phyloP scores from a whole-genome alignment of 148 eudicot genomes.

The Chenopodium suecicum region DNA sequence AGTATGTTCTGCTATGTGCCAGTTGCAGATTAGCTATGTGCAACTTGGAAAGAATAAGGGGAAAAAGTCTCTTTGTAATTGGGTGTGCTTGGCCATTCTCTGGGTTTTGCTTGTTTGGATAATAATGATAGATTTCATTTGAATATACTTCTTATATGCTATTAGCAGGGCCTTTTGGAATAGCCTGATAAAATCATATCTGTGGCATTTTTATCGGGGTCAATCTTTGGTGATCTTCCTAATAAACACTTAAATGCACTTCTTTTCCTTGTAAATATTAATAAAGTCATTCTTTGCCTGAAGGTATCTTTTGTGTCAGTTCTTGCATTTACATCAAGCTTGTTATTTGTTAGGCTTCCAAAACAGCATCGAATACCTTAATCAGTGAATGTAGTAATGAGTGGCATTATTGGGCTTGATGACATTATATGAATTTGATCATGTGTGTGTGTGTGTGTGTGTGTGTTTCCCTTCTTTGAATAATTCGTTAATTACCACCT shows the following conservation, averaged over 20 bases:
- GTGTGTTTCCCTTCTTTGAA: not conserved
- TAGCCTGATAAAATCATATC: not conserved
- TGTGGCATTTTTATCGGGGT: not conserved
- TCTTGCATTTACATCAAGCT: not conserved
- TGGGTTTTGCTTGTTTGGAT: not conserved
- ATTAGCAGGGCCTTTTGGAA: not conserved
- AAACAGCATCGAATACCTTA: not conserved
- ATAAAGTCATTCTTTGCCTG: not conserved
- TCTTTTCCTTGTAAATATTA: not conserved
- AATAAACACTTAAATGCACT: not conserved
- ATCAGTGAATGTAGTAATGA: not conserved
- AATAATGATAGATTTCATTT: not conserved
- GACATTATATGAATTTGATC: not conserved
- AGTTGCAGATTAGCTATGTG: not conserved
- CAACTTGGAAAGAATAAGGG: not conserved
- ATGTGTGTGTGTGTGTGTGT: not conserved
- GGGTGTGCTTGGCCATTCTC: not conserved
- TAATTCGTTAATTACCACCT: not conserved
- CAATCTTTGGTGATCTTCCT: not conserved
- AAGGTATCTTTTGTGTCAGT: not conserved
- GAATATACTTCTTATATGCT: not conserved
- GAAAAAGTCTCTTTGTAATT: not conserved
- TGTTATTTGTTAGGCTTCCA: not conserved
- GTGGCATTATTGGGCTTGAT: not conserved
- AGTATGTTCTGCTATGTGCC: not conserved